Conservation (phyloP, 495 filamentous ascomycete species). For the Cercophora sp. region DNA sequence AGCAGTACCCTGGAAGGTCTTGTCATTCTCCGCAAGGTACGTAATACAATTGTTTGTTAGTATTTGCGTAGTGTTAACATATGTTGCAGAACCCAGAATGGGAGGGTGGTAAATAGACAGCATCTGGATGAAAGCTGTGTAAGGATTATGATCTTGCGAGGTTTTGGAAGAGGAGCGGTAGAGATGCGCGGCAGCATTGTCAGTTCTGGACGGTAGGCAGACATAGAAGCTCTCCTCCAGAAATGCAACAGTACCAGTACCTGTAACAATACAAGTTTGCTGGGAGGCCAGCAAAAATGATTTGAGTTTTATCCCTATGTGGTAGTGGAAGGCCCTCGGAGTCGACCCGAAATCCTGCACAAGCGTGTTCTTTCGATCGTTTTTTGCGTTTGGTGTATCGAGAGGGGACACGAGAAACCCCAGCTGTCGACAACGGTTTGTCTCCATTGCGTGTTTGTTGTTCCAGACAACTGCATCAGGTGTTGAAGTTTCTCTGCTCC, state of each 20-base stretch:
- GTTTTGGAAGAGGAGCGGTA: neutral
- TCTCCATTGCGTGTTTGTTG: too few species aligned
- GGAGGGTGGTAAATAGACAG: constrained; percentile 38
- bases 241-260: constrained; percentile 1
- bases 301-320: too few species aligned
- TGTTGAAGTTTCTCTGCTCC: too few species aligned
- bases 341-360: too few species aligned
- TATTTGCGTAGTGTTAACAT: neutral
- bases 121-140: neutral
- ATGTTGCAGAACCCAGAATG: constrained; percentile 45
- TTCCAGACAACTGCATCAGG: too few species aligned
- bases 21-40: constrained; percentile 94
- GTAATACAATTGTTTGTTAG: neutral
- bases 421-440: too few species aligned
- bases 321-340: too few species aligned
- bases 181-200: neutral
- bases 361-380: too few species aligned
- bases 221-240: neutral
- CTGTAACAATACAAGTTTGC: neutral
- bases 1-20: constrained; percentile 90
- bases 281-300: too few species aligned
- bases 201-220: constrained; percentile 3
- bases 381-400: too few species aligned
- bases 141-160: neutral
- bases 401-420: too few species aligned